Evolutionary conservation across 208 protist genomes (phyloP), one percentile per base, ranked within the genome.

Genomic region (Trichomonas vaginalis): DNA sequence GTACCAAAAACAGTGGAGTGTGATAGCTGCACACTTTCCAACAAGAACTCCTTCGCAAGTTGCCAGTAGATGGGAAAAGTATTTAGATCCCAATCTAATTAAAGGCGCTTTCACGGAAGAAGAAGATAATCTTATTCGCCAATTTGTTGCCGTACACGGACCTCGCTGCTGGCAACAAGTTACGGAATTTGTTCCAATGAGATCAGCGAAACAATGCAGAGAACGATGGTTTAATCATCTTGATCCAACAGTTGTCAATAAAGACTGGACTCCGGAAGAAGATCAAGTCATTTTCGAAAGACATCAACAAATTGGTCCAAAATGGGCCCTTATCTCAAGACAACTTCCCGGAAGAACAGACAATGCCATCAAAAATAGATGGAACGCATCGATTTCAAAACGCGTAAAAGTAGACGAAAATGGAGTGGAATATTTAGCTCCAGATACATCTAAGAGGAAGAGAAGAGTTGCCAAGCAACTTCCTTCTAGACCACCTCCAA

Each of bases 211-310:
- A 15, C 86, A 92, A 32, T 92, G 86, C n/a, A 42, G 86, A 35
- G 86, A 92, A 47, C 42, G 86, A 15, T 92, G 86, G 86, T 92
- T 92, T 21, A 92, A 92, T 39, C 86, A 92, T 45, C 45, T 92
- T 6, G 86, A 92, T 92, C 86, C 86, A 51, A 56, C 42, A 39
- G 86, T 92, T 51, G 45, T 27, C 6, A 92, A 92, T 9, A 45
- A 17, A 35, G 40, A 48, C 1, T 92, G 86, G 86, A 92, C 86
- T 4, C 37, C 42, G 0, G 86, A 92, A 92, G 86, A 92, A 92
- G 86, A 92, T 92, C 27, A 42, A 9, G 6, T 48, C 0, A 92
- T 92, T 27, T 92, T 51, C 17, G 45, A 92, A 35, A 0, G 45
- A 17, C n/a, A 56, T 51, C 27, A 35, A 21, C 15, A 48, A 92